A percentile compares a stretch with the other conserved stretches of the same genome.
phyloP scores from a whole-genome alignment of 164 flowering plant genomes.

The Litsea cubeba region DNA sequence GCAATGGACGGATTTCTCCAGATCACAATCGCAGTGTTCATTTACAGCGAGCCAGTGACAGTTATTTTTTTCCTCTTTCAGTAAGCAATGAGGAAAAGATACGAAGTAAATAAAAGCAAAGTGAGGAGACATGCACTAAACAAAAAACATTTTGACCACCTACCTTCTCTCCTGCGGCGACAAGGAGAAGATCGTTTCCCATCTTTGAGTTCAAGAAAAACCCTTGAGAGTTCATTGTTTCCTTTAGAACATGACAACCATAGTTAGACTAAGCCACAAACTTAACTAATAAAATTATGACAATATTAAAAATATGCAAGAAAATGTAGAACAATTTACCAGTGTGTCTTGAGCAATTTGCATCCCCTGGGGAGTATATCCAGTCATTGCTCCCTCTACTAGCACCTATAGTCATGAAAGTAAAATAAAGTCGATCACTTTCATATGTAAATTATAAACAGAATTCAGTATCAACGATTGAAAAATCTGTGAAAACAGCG shows the following conservation, averaged over 20 bases:
- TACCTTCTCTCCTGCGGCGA: slow-evolving; percentile 86
- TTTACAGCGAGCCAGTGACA: not conserved
- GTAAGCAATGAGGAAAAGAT: too few relatives aligned
- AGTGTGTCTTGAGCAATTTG: slow-evolving; percentile 79
- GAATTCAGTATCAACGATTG: not conserved
- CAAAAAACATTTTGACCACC: not conserved
- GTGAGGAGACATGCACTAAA: not conserved
- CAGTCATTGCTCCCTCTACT: slow-evolving; percentile 85
- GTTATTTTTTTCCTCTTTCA: too few relatives aligned
- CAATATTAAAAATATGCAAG: not conserved
- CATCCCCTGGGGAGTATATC: slow-evolving; percentile 83
- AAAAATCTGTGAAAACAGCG: not conserved
- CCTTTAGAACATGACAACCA: slow-evolving; percentile 36
- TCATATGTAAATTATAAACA: not conserved
- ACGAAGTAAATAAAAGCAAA: not conserved
- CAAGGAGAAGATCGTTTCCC: slow-evolving; percentile 75
- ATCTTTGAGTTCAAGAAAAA: slow-evolving; percentile 47
- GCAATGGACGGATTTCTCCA: not conserved
- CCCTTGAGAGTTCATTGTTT: slow-evolving; percentile 43
- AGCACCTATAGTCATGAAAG: slow-evolving; percentile 53
- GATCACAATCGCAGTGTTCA: not conserved
- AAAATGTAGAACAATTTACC: slow-evolving; percentile 32
- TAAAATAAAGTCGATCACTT: not conserved
- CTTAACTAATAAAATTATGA: too few relatives aligned
- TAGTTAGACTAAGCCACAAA: not conserved